Percentiles rank a stretch among this genome's conserved stretches.
Evolutionary conservation across 2,329 filamentous ascomycete genomes (phyloP).

Genomic region (Cytospora mali): DNA sequence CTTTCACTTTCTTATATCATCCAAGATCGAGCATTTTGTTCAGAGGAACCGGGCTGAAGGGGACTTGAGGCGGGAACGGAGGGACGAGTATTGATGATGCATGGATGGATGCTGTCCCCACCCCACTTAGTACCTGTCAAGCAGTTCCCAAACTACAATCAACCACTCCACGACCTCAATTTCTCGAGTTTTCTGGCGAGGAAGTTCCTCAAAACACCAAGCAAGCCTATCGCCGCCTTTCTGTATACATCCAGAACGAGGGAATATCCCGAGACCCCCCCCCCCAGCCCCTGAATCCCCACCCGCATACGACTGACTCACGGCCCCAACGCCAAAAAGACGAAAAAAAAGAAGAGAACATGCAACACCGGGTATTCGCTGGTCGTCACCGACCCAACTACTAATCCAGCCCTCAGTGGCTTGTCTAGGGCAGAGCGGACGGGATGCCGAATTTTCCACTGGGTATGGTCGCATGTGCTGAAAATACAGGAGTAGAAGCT

Average conservation of each 20-base stretch:
- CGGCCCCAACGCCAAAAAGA: background rate
- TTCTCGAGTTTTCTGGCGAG: no score
- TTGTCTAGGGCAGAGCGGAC: background rate
- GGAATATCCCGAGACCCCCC: no score
- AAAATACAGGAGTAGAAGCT: background rate
- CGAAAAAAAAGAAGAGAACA: background rate
- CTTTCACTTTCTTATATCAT: background rate
- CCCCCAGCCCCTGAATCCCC: background rate
- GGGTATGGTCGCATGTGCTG: background rate
- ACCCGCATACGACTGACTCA: background rate
- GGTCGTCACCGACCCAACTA: slow-evolving; percentile 2
- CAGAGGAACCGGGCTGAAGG: background rate
- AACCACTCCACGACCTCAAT: no score
- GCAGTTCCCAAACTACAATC: no score
- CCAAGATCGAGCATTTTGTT: no score
- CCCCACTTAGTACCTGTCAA: background rate
- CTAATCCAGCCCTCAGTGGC: slow-evolving; percentile 1
- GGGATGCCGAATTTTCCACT: background rate
- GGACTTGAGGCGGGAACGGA: background rate
- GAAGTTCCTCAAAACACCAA: no score
- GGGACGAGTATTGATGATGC: no score
- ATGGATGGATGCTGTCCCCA: background rate
- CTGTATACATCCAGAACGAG: no score
- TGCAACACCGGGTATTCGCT: slow-evolving; percentile 2
- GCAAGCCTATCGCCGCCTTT: no score